These are phyloP conservation scores for Cymbopogon citratus DNA, from an alignment of 176 grass and related monocot genomes.

Conservation along the genomic window DNA sequence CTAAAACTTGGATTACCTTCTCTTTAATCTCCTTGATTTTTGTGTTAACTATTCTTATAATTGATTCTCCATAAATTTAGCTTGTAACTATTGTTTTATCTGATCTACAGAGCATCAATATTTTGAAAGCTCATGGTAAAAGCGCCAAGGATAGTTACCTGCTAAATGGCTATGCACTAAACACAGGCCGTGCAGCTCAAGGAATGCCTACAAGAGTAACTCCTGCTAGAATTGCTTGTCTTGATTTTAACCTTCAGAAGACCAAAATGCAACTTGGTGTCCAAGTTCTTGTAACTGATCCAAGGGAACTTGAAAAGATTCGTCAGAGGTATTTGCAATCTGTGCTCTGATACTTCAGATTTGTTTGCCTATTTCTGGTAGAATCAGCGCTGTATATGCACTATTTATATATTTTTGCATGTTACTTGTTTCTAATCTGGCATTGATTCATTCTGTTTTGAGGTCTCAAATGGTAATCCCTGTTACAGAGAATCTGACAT, in stretches of 20 bases:
- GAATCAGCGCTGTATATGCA: neutral
- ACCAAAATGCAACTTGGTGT: conserved; percentile 95
- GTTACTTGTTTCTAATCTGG: neutral
- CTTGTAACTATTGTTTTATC: neutral
- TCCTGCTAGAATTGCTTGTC: conserved; percentile 81
- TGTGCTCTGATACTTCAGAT: neutral
- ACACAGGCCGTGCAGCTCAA: conserved; percentile 83
- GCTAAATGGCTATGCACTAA: conserved; percentile 84
- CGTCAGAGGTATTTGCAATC: conserved; percentile 49
- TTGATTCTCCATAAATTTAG: neutral
- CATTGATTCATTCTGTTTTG: too few species aligned
- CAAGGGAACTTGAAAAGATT: conserved; percentile 93
- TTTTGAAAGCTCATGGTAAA: conserved; percentile 89
- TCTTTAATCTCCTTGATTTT: neutral
- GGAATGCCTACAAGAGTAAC: conserved; percentile 81
- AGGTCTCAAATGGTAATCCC: neutral
- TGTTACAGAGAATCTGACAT: conserved; percentile 71
- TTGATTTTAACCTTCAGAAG: conserved; percentile 96
- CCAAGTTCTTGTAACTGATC: conserved; percentile 83
- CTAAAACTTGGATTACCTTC: neutral
- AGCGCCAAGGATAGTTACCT: conserved; percentile 78
- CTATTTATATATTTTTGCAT: neutral
- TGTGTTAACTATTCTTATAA: neutral
- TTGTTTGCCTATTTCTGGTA: neutral
- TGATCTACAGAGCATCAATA: conserved; percentile 69